Base-by-base conservation (phyloP, 2,329 filamentous ascomycete genomes). In the Aschersonia sp. region DNA sequence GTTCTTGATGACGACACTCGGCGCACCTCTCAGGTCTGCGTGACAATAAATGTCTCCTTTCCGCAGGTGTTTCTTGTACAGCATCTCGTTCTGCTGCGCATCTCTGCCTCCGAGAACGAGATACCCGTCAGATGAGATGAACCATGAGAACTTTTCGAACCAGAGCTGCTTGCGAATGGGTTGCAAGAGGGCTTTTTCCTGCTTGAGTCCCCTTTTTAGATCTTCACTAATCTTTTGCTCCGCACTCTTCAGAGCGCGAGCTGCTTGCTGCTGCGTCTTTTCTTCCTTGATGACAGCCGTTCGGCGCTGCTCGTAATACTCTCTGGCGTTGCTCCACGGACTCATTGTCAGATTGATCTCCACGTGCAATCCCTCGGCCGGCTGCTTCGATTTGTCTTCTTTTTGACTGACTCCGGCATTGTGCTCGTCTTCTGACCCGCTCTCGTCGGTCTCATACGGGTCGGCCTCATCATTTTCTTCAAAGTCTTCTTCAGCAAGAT, bases 81-180 rank as follows among this genome's bases (percentile, higher is more conserved):
- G 70, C 41, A 89, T 82, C 62, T 98, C 92, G 57, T 84, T 88
- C 61, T 98, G 92, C 56, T 87, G 83, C 2, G 81, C 76, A 66
- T 98, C 92, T 51, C 87, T 87, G 12, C 88, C 90, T 43, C 81
- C 90, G 12, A 98, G 74, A 1, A 97, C 85, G 5, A 98, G 74
- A 61, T 97, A 95, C 5, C 90, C 89, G 59, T 98, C 92, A 0
- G 88, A 94, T 1, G 89, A 95, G 55, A 97, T 77, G 66, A 98
- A 98, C 75, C 87, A 97, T 31, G 81, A 71, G 57, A 95, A 98
- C 64, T 98, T 98, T 59, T 98, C 92, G 55, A 95, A 98, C 92
- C 92, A 98, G 57, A 89, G 77, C 54, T 82, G 83, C 58, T 81
- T 84, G 48, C 92, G 78, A 7, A 95, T 83, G 0, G 84, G 87